Conservation (phyloP, 768 basidiomycete species). For the Trametes maxima region DNA sequence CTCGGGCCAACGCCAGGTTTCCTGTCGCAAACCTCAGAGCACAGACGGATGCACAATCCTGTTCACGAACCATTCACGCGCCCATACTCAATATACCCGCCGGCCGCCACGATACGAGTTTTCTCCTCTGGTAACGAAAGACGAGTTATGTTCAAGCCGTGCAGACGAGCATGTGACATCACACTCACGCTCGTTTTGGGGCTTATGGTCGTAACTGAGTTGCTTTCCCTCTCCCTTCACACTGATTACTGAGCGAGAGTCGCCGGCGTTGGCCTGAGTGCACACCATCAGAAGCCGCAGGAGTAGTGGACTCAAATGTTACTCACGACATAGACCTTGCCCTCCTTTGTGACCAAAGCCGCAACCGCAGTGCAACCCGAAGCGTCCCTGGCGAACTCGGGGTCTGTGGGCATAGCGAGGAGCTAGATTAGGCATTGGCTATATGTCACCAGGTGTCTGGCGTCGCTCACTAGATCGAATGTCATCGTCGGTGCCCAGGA, state of each 20-base stretch:
- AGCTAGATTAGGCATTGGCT: slow-evolving; percentile 20
- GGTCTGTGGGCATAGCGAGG: slow-evolving; percentile 51
- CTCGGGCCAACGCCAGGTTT: slow-evolving; percentile 93
- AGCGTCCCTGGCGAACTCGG: slow-evolving; percentile 85
- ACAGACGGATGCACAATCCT: not conserved
- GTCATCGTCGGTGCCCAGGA: slow-evolving; percentile 94
- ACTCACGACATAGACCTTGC: slow-evolving; percentile 79
- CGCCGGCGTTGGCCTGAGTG: slow-evolving; percentile 93
- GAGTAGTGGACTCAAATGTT: not conserved
- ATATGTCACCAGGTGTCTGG: not conserved
- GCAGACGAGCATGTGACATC: slow-evolving; percentile 6
- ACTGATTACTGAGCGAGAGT: slow-evolving; percentile 89
- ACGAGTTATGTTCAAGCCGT: slow-evolving; percentile 11
- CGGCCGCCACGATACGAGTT: slow-evolving; percentile 83
- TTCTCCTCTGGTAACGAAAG: slow-evolving; percentile 63
- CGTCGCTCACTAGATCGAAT: slow-evolving; percentile 69
- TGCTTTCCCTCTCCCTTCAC: slow-evolving; percentile 85
- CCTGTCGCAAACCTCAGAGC: slow-evolving; percentile 48
- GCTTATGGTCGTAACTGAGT: slow-evolving; percentile 95
- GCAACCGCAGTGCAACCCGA: slow-evolving; percentile 97
- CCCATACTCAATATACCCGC: slow-evolving; percentile 95
- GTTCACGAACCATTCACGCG: slow-evolving; percentile 82
- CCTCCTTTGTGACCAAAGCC: slow-evolving; percentile 76
- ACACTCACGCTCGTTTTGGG: slow-evolving; percentile 74
- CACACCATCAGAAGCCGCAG: slow-evolving; percentile 3